A percentile compares a stretch with the other conserved stretches of the same genome.
These are phyloP conservation scores for Phytophthora aleatoria DNA, from an alignment of 352 stramenopile genomes.

Conservation along the genomic window DNA sequence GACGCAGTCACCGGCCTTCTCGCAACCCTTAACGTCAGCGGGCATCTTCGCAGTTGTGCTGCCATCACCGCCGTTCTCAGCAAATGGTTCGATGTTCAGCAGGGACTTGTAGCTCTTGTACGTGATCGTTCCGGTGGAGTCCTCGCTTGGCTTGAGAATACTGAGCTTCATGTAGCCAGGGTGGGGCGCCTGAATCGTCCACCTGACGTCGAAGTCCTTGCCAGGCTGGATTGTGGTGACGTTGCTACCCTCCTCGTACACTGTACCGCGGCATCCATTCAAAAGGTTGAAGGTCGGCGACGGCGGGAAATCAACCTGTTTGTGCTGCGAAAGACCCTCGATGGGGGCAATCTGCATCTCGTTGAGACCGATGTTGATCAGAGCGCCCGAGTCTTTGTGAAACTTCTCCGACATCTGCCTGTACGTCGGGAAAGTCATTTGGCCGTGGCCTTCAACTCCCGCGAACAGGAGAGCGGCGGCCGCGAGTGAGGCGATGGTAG, in stretches of 20 bases:
- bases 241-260: constrained; percentile 39
- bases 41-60: constrained; percentile 45
- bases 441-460: constrained; percentile 9
- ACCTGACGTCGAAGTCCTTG: constrained; percentile 40
- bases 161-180: constrained; percentile 54
- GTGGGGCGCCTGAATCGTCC: constrained; percentile 57
- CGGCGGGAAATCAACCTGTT: constrained; percentile 35
- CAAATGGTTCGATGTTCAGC: constrained; percentile 49
- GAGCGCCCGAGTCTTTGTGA: constrained; percentile 30
- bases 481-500: constrained; percentile 8
- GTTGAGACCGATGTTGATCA: constrained; percentile 37
- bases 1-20: constrained; percentile 37
- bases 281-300: constrained; percentile 39
- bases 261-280: constrained; percentile 43
- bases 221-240: constrained; percentile 36
- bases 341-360: constrained; percentile 41
- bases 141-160: constrained; percentile 53
- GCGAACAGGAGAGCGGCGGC: constrained; percentile 7
- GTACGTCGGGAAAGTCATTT: constrained; percentile 7
- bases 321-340: constrained; percentile 32
- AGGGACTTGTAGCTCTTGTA: constrained; percentile 46
- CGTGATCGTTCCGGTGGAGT: constrained; percentile 45
- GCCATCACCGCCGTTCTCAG: constrained; percentile 32
- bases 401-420: constrained; percentile 34
- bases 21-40: constrained; percentile 39